phyloP scores from a whole-genome alignment of 2,329 filamentous ascomycete genomes.

The Rutstroemia sydowiana region DNA sequence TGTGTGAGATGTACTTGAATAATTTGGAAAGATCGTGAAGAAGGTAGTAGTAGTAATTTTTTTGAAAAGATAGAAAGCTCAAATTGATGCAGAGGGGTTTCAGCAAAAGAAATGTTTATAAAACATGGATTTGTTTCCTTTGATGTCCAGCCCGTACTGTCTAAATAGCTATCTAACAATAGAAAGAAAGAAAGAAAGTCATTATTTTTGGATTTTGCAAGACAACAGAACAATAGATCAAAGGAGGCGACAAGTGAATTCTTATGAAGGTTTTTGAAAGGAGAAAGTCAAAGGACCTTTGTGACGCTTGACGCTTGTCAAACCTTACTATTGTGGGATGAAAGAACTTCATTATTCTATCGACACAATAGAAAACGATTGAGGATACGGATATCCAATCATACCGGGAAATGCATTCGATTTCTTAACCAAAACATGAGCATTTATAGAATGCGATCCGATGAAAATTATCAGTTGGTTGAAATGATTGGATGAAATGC shows the following conservation, averaged over 20 bases:
- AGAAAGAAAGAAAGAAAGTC: constrained; percentile 12
- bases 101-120: no score
- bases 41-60: constrained; percentile 12
- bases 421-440: neutral
- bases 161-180: constrained; percentile 16
- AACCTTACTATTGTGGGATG: constrained; percentile 14
- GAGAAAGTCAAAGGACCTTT: constrained; percentile 2
- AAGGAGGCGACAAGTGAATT: constrained; percentile 1
- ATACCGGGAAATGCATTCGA: neutral
- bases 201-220: no score
- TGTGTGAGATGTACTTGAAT: neutral
- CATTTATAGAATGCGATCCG: neutral
- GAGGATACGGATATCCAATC: constrained; percentile 9
- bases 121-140: constrained; percentile 16
- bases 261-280: constrained; percentile 9
- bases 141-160: constrained; percentile 20
- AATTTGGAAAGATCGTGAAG: constrained; percentile 8
- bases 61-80: neutral
- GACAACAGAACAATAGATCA: neutral
- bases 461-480: constrained; percentile 7
- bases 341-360: constrained; percentile 12
- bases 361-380: constrained; percentile 6
- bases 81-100: no score
- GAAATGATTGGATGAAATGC: constrained; percentile 20
- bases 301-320: constrained; percentile 3